Conservation (phyloP, 106 monocot species). For the Dioscorea alata region DNA sequence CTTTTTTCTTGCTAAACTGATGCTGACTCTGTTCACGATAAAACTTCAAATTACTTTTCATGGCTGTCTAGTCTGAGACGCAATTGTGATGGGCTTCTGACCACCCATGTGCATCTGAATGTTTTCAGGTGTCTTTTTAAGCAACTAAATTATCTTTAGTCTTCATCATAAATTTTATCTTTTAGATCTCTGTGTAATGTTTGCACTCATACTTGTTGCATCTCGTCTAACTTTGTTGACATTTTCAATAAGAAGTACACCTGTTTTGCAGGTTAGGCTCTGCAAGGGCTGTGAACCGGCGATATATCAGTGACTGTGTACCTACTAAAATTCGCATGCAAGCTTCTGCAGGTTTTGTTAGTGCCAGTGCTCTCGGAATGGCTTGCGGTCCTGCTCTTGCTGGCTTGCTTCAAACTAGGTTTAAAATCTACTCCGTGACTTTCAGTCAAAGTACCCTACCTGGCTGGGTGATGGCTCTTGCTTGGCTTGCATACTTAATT, state of each 20-base stretch:
- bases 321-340: constrained; percentile 39
- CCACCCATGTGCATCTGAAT: too few relatives aligned
- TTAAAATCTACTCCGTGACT: constrained; percentile 27
- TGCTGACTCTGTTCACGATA: too few relatives aligned
- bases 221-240: neutral
- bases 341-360: constrained; percentile 49
- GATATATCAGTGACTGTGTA: constrained; percentile 47
- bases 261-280: constrained; percentile 31
- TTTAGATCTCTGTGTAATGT: too few relatives aligned
- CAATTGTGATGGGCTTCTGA: too few relatives aligned
- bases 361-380: constrained; percentile 54
- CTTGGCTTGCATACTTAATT: constrained; percentile 32
- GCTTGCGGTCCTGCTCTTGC: constrained; percentile 46
- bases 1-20: too few relatives aligned
- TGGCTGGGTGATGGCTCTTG: constrained; percentile 41
- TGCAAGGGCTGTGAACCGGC: constrained; percentile 45
- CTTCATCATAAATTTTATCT: too few relatives aligned
- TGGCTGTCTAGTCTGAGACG: too few relatives aligned
- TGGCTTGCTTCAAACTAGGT: constrained; percentile 36
- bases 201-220: too few relatives aligned
- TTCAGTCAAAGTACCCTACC: constrained; percentile 36
- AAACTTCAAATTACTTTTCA: too few relatives aligned
- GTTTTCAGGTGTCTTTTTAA: too few relatives aligned
- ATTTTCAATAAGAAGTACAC: too few relatives aligned
- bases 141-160: too few relatives aligned